Evolutionary conservation across 1,139 yeast species (phyloP).

Genomic region (Arxiozyma bovina): DNA sequence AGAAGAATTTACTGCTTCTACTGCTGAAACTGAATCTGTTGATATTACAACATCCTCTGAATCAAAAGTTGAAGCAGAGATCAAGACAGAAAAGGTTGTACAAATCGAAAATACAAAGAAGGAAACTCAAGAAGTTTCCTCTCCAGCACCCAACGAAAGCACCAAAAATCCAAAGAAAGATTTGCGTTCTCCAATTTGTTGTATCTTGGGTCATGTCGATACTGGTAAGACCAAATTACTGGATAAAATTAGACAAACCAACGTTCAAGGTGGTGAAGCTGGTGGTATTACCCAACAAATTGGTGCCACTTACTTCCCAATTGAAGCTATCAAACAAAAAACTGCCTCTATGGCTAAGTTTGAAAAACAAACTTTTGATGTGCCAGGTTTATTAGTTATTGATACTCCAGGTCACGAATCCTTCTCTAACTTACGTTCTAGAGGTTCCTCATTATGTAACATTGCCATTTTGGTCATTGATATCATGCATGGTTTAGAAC

Average conservation of each 20-base stretch:
- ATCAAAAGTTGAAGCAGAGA: conserved; percentile 6
- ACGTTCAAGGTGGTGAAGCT: conserved; percentile 99
- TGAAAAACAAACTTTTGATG: conserved; percentile 81
- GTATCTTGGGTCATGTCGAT: conserved; percentile 98
- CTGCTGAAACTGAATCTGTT: conserved; percentile 20
- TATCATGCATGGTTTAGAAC: conserved; percentile 98
- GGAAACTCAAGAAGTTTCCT: conserved; percentile 8
- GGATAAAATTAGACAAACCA: conserved; percentile 96
- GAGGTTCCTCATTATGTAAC: conserved; percentile 98
- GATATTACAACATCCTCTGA: background rate
- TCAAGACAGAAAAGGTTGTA: conserved; percentile 2
- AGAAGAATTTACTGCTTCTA: conserved; percentile 18
- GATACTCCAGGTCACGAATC: conserved; percentile 99
- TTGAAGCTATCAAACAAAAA: conserved; percentile 82
- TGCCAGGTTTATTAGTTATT: conserved; percentile 91
- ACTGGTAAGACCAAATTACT: conserved; percentile 96
- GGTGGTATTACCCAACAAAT: conserved; percentile 99
- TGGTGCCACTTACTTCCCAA: conserved; percentile 99
- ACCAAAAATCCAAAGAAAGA: conserved; percentile 34
- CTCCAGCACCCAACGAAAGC: conserved; percentile 8
- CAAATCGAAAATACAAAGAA: conserved; percentile 6
- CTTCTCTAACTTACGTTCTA: conserved; percentile 90
- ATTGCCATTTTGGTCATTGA: conserved; percentile 97
- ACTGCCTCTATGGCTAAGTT: conserved; percentile 83
- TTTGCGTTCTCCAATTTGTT: conserved; percentile 96